These are phyloP conservation scores for Chlamydomonas sp. DNA, from an alignment of 139 green algal species.

Conservation along the genomic window DNA sequence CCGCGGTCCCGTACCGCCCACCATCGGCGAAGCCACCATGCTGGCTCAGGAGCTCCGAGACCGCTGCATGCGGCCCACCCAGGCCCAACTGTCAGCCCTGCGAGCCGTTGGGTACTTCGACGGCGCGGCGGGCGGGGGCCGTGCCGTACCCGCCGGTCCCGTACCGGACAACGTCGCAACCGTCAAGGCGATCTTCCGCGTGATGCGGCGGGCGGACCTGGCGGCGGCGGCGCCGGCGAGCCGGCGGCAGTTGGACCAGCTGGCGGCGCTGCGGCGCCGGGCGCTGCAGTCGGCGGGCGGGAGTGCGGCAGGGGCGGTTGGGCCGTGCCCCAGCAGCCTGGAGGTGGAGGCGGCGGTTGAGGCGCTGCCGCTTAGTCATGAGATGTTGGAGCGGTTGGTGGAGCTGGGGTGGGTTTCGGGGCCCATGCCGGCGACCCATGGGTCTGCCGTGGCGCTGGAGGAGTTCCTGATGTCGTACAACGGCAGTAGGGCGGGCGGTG, in stretches of 20 bases:
- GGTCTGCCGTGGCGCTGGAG: constrained; percentile 16
- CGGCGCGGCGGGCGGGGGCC: neutral
- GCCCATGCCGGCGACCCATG: constrained; percentile 26
- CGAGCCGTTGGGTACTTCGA: neutral
- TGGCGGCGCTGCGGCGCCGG: constrained; percentile 1
- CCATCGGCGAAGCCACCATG: constrained; percentile 4
- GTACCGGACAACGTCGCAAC: constrained; percentile 14
- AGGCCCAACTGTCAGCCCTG: neutral
- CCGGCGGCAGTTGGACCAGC: neutral
- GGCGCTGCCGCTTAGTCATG: constrained; percentile 5
- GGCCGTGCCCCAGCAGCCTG: constrained; percentile 20
- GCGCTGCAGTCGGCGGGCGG: neutral
- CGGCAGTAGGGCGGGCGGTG: neutral
- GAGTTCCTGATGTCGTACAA: neutral
- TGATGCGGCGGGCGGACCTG: constrained; percentile 15
- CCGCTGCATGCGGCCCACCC: neutral
- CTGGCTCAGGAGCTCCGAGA: constrained; percentile 23
- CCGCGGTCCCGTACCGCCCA: constrained; percentile 6
- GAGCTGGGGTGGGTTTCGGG: constrained; percentile 11
- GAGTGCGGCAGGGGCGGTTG: neutral
- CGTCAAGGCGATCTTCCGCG: constrained; percentile 8
- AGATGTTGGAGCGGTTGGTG: constrained; percentile 7
- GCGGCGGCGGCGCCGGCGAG: constrained; percentile 17
- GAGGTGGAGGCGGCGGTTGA: constrained; percentile 21
- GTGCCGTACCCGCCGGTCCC: neutral